Base-by-base conservation (phyloP, 441 rosid species). In the Corymbia calophylla region DNA sequence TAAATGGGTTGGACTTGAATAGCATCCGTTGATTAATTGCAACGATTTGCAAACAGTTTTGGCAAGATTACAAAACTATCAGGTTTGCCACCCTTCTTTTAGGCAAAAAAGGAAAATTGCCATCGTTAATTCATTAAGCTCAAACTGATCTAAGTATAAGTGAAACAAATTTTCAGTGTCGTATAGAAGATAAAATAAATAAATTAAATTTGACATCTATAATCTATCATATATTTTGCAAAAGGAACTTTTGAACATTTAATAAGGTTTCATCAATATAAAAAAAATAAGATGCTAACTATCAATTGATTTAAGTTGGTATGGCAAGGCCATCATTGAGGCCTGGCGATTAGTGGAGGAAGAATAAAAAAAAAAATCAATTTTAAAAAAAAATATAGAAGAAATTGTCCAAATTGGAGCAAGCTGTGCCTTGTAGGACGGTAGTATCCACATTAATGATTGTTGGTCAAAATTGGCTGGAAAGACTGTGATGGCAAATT, bases 361-460 rank as follows among this genome's bases (percentile, higher is more conserved):
- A 58, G 64, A 58, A 58, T 1, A 4, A 58, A 17, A 51, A 17
- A 51, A 49, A 12, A 51, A 21, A 55, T 39, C 44, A 39, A 25
- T 15, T 7, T 64, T 2, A 16, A 64, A 64, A 64, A 64, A 64
- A 64, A 14, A 7, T 17, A 64, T 66, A 31, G 0, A 17, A 18
- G 0, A 31, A 68, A 32, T 31, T 32, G 3, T 9, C 1, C 2
- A 68, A 0, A 3, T 0, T 39, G 44, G 44, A 39, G 44, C 44
- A 6, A 39, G 44, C 5, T 39, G 44, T 1, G 6, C 44, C 44
- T 6, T 39, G 1, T 39, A 39, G 44, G 44, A 39, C 44, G 6
- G 6, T 1, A 0, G 4, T 0, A 0, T 32, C 47, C 11, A 68
- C 7, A 0, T 31, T 3, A 32, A 9, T 2, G 5, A 68, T 68